phyloP scores from a whole-genome alignment of 768 basidiomycete genomes.

The Podaxis pistillaris region DNA sequence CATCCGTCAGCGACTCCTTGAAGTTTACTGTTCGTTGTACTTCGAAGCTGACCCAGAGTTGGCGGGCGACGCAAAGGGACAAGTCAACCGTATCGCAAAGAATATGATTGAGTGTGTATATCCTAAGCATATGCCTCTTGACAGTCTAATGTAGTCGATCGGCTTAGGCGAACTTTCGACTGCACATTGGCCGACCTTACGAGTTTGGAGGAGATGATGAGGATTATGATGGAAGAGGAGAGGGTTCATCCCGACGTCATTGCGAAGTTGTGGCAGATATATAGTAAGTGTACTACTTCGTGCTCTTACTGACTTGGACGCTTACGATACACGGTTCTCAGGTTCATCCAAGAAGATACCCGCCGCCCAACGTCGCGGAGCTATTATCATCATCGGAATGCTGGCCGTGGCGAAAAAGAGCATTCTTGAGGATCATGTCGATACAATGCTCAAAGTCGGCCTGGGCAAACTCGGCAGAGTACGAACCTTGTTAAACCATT shows the following conservation, averaged over 20 bases:
- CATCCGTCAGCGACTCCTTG: conserved; percentile 80
- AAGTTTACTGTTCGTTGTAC: conserved; percentile 85
- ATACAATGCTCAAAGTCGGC: conserved; percentile 82
- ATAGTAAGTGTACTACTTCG: conserved; percentile 59
- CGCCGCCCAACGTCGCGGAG: conserved; percentile 84
- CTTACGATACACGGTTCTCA: conserved; percentile 25
- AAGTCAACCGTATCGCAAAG: conserved; percentile 90
- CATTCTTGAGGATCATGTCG: conserved; percentile 74
- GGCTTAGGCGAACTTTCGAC: conserved; percentile 72
- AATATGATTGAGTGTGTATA: conserved; percentile 90
- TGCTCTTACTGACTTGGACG: not conserved
- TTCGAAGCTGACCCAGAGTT: conserved; percentile 68
- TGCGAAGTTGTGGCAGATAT: conserved; percentile 93
- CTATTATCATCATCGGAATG: conserved; percentile 98
- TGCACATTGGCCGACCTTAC: conserved; percentile 95
- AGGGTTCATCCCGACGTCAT: conserved; percentile 84
- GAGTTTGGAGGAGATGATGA: conserved; percentile 94
- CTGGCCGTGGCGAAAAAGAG: conserved; percentile 82
- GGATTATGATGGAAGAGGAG: conserved; percentile 90
- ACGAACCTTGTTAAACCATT: not conserved
- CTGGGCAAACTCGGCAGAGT: conserved; percentile 85
- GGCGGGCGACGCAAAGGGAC: conserved; percentile 75
- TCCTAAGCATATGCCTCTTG: not conserved
- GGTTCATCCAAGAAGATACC: conserved; percentile 77
- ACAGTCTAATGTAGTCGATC: not conserved